These are phyloP conservation scores for Xanthoconium purpureum DNA, from an alignment of 768 basidiomycete genomes.

Conservation along the genomic window DNA sequence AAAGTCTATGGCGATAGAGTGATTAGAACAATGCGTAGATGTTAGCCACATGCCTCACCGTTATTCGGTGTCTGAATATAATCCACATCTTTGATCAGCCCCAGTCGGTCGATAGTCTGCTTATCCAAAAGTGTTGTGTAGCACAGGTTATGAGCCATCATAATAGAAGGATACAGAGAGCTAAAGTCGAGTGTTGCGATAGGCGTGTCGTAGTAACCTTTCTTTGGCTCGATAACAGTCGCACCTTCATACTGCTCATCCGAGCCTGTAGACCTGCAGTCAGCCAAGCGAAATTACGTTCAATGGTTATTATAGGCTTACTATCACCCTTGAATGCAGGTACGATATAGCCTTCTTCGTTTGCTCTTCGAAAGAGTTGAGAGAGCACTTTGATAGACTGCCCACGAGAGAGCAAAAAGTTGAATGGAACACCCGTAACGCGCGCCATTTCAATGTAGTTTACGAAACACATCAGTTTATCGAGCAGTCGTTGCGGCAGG, in stretches of 20 bases:
- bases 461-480: slow-evolving; percentile 98
- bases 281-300: not conserved
- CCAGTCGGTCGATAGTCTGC: slow-evolving; percentile 69
- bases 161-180: slow-evolving; percentile 97
- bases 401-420: slow-evolving; percentile 87
- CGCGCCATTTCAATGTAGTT: slow-evolving; percentile 99
- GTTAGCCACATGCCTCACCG: slow-evolving; percentile 44
- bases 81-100: slow-evolving; percentile 79
- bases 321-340: slow-evolving; percentile 87
- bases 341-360: slow-evolving; percentile 86
- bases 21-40: not conserved
- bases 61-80: slow-evolving; percentile 96
- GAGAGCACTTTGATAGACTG: slow-evolving; percentile 99
- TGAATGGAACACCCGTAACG: slow-evolving; percentile 99
- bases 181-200: slow-evolving; percentile 99
- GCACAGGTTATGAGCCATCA: slow-evolving; percentile 99
- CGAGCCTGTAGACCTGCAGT: slow-evolving; percentile 46
- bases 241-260: slow-evolving; percentile 99
- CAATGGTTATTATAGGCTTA: slow-evolving; percentile 23
- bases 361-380: slow-evolving; percentile 91
- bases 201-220: slow-evolving; percentile 93
- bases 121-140: slow-evolving; percentile 95
- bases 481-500: slow-evolving; percentile 90
- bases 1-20: slow-evolving; percentile 54
- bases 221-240: slow-evolving; percentile 95